These are phyloP conservation scores for Coemansia sp. DNA, from an alignment of 192 early-diverging fungal species.

Conservation along the genomic window DNA sequence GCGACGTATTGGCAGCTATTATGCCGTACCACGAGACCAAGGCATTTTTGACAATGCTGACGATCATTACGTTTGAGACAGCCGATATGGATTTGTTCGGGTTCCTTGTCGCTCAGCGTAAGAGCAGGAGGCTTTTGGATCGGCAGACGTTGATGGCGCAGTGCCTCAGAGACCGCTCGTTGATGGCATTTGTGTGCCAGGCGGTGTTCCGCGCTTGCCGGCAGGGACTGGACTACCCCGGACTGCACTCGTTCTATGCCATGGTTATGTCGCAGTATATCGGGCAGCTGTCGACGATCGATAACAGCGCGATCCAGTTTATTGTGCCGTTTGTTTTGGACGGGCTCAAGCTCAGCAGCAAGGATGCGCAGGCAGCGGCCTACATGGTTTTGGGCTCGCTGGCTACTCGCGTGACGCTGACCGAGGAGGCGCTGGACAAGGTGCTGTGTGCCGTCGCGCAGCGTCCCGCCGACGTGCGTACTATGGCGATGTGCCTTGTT, in stretches of 20 bases:
- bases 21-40: slow-evolving; percentile 95
- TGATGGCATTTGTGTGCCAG: slow-evolving; percentile 81
- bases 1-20: slow-evolving; percentile 73
- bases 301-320: slow-evolving; percentile 45
- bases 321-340: slow-evolving; percentile 40
- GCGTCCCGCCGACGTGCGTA: slow-evolving; percentile 21
- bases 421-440: slow-evolving; percentile 33
- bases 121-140: slow-evolving; percentile 64
- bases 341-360: slow-evolving; percentile 26
- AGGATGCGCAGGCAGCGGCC: slow-evolving; percentile 45
- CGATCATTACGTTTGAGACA: slow-evolving; percentile 70
- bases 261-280: slow-evolving; percentile 48
- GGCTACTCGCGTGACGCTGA: slow-evolving; percentile 41
- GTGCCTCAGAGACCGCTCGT: slow-evolving; percentile 66
- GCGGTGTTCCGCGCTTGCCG: slow-evolving; percentile 57
- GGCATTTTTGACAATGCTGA: slow-evolving; percentile 82
- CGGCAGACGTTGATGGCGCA: slow-evolving; percentile 73
- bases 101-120: slow-evolving; percentile 50
- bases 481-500: slow-evolving; percentile 43
- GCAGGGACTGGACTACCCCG: slow-evolving; percentile 33
- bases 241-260: slow-evolving; percentile 47
- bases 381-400: slow-evolving; percentile 49
- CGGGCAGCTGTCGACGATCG: slow-evolving; percentile 28
- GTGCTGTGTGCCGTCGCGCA: slow-evolving; percentile 35
- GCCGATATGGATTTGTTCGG: slow-evolving; percentile 48